Base-by-base conservation (phyloP, 75 land plant species). In the Pseudotsuga menziesii region DNA sequence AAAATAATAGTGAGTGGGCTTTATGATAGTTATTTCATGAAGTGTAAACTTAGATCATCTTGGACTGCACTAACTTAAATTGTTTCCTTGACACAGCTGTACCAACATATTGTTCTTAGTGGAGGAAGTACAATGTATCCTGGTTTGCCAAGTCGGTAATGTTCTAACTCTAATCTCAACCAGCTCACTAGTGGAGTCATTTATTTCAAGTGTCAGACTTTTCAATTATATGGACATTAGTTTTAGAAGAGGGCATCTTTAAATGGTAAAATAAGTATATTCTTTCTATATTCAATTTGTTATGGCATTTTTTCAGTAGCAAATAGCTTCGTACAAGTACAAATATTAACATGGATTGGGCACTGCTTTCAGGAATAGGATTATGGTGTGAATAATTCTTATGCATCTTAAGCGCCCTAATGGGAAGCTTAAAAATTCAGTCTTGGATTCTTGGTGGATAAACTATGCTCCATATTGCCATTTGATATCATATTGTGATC, bases 91-190 rank as follows among this genome's bases (percentile, higher is more conserved):
- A 71, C 83, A 82, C 98, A 97, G 99, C 91, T 97, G 23, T 97
- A 97, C 85, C 98, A 94, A 76, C 98, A 94, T 80, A 94, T 97
- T 78, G 99, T 97, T 57, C 85, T 97, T 29, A 97, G 99, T 82
- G 99, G 99, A 73, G 99, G 99, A 76, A 97, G 95, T 78, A 97
- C 99, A 56, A 97, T 97, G 99, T 97, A 95, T 86, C 99, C 99
- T 77, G 99, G 99, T 76, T 82, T 97, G 80, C 99, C 99, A 64
- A 97, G 99, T 86, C 90, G 98, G 99, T 94, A 88, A 62, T 79
- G n/a, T 59, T 12, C 23, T 54, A 39, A 74, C 56, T 69, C 54
- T 69, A 69, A n/a, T 69, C 52, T 69, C 9, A 17, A 69, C 23
- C 14, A 0, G 41, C 13, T 69, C 14, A 17, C 39, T 69, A 69